Base-by-base conservation (phyloP, 2,329 filamentous ascomycete genomes). In the Bipolaris victoriae region DNA sequence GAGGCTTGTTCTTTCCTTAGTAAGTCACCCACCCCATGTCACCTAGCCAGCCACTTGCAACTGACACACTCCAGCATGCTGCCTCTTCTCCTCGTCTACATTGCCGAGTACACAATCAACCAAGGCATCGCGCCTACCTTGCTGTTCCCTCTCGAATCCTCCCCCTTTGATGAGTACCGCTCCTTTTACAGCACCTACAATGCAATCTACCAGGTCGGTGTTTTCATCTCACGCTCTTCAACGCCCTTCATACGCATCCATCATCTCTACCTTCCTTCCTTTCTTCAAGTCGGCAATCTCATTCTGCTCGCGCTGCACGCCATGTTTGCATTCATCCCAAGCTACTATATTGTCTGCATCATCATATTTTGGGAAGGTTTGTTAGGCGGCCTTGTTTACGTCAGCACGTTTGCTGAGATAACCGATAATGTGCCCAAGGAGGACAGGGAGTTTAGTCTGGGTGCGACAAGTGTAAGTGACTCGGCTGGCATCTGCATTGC, bases 81-180 rank as follows among this genome's bases (percentile, higher is more conserved):
- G 3, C 95, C 95, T 0, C 83, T 99, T 13, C 83, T 98, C 33
- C 80, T 98, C 15, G 95, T 99, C 29, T 99, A 97, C 75, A 85
- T 98, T 35, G 92, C 93, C 55, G 95, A 99, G 80, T 99, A 99
- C 75, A 96, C 91, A 53, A 97, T 98, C 77, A 98, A 98, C 79
- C 93, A 97, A 79, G 94, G 93, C 35, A 92, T 98, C 0, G 83
- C 92, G 0, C 94, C 95, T 0, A 97, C 92, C 0, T 81, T 98
- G 0, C 84, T 99, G 4, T 99, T 97, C 72, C 92, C 93, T 0
- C 81, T 97, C 0, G 72, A 82, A 1, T 78, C 84, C 10, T 89
- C 90, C 1, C 95, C 95, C 0, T 98, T 98, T 74, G 78, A 81
- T 31, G 86, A 91, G 65, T 95, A 88, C 73, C 88, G 94, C 39